phyloP scores from a whole-genome alignment of 1,284 basidiomycete genomes.

The Rhodotorula sp. region DNA sequence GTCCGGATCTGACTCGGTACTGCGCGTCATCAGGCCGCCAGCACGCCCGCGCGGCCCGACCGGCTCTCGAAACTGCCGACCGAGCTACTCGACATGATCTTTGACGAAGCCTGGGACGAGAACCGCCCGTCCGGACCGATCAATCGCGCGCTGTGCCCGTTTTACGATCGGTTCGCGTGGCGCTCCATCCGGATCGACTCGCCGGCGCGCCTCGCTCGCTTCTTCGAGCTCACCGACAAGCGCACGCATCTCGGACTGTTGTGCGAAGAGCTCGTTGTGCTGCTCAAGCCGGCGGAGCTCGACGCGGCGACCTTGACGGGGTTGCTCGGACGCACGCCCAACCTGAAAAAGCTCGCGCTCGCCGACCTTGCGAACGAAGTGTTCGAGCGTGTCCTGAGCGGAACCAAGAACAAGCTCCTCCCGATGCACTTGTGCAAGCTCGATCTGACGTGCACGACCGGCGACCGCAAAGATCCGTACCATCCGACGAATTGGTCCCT shows the following conservation, averaged over 20 bases:
- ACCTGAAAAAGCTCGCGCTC: background rate
- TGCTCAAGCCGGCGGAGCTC: background rate
- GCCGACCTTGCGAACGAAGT: background rate
- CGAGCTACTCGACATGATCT: conserved; percentile 3
- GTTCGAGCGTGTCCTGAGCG: background rate
- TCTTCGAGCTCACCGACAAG: background rate
- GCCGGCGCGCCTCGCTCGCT: background rate
- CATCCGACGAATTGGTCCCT: background rate
- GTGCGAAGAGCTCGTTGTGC: background rate
- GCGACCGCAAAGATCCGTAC: background rate
- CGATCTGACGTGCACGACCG: background rate
- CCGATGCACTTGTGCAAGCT: background rate
- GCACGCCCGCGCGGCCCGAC: background rate
- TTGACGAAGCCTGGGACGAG: background rate
- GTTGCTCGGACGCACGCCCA: background rate
- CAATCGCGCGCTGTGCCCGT: background rate
- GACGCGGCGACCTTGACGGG: background rate
- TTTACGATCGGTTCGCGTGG: background rate
- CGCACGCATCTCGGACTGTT: background rate
- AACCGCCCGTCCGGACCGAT: background rate
- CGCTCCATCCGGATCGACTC: background rate
- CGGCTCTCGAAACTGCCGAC: background rate
- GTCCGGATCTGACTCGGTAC: too few relatives aligned
- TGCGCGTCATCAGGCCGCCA: too few relatives aligned
- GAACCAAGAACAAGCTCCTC: background rate